Evolutionary conservation across 2,329 filamentous ascomycete species (phyloP), one percentile per base, ranked within the genome.

Genomic region (Colletotrichum gigasporum): DNA sequence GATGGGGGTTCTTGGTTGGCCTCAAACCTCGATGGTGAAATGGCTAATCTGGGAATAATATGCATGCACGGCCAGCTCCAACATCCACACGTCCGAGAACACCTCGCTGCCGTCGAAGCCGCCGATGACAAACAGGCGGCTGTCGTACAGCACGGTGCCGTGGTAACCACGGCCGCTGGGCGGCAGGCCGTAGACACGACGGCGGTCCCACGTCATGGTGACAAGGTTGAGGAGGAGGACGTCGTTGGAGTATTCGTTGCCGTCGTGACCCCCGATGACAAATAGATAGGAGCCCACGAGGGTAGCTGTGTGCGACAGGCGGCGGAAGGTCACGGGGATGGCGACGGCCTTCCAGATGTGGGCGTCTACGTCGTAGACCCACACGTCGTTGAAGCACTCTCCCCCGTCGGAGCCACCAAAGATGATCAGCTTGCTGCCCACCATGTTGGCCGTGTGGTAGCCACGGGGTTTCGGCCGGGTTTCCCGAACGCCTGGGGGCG

Each of bases 1-100:
- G 41, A 10, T 20, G 18, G 14, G 5, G 53, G 20, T 20, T n/a
- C n/a, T n/a, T 18, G 6, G 44, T 22, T 9, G 28, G 11, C 56
- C 41, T 63, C 58, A 90, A 63, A 91, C 87, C 71, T 90, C 88
- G 70, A 91, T 91, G 37, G 82, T 88, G 69, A 91, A 91, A 75
- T 91, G 88, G 73, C 88, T 90, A 72, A 91, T 91, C 76, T 91
- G 89, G 66, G 88, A 90, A 71, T 91, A 91, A 73, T 91, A 91
- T 35, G 89, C 86, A 74, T 91, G 89, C 10, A 91, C 88, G 2
- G 88, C 89, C 70, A 91, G 77, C 77, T 91, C 89, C 57, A 91
- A 76, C 5, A 90, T 82, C 81, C 85, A 88, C 16, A 90, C 89
- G 66, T 91, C 89, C 34, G 85, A 84, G 79, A 90, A 91, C 22